These are phyloP conservation scores for Petrea volubilis DNA, from an alignment of 257 asterid species.

Conservation along the genomic window DNA sequence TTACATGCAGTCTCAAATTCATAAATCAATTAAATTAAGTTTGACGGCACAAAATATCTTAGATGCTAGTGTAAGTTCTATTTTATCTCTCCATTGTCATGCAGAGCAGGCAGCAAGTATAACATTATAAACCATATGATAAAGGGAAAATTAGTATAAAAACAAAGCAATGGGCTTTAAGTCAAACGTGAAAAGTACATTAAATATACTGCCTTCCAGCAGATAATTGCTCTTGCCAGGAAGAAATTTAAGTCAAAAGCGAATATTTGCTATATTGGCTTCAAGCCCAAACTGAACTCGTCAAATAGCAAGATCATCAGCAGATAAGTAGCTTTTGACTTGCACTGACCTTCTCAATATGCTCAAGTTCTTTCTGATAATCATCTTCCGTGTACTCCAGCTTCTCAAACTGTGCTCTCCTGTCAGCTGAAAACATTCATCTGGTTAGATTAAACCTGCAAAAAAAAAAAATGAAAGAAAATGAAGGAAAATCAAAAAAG, in stretches of 20 bases:
- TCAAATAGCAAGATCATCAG: neutral
- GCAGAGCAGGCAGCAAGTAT: neutral
- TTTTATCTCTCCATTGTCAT: neutral
- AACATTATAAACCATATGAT: neutral
- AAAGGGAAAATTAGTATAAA: neutral
- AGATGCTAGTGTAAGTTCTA: neutral
- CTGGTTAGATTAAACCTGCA: constrained; percentile 16
- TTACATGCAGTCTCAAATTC: neutral
- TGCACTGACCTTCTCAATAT: constrained; percentile 78
- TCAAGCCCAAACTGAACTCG: neutral
- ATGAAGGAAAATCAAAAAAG: neutral
- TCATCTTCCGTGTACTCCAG: constrained; percentile 96
- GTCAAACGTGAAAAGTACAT: neutral
- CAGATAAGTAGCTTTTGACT: constrained; percentile 2
- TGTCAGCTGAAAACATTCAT: constrained; percentile 74
- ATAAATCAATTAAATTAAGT: neutral
- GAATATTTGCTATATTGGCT: neutral
- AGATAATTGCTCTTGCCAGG: neutral
- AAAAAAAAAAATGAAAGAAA: too few relatives aligned
- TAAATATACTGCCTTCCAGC: neutral
- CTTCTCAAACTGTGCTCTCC: constrained; percentile 95
- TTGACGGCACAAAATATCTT: neutral
- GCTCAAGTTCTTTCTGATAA: constrained; percentile 96
- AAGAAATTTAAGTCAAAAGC: neutral
- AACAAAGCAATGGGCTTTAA: neutral